A percentile compares a stretch with the other conserved stretches of the same genome.
Evolutionary conservation across 2,329 filamentous ascomycete species (phyloP).

Genomic region (Microdochium nivale): DNA sequence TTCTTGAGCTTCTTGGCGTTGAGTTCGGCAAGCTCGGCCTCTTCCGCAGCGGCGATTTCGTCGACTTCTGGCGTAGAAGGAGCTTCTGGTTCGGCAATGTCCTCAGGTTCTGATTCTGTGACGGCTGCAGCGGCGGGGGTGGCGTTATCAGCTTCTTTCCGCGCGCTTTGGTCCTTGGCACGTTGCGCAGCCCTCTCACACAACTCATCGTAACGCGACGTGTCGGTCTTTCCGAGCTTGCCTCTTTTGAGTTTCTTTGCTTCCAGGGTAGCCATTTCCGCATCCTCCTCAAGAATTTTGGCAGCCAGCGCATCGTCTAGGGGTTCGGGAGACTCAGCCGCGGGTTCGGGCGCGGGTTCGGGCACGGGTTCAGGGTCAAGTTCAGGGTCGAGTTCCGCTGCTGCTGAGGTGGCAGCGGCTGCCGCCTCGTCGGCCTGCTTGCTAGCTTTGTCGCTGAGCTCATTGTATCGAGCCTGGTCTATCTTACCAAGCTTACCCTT

Average conservation of each 20-base stretch:
- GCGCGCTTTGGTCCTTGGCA: conserved; percentile 7
- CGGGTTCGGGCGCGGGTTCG: conserved; percentile 10
- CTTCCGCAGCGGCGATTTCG: neutral
- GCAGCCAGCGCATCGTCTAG: conserved; percentile 6
- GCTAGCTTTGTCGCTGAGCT: conserved; percentile 4
- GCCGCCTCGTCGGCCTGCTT: conserved; percentile 7
- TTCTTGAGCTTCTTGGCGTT: conserved; percentile 24
- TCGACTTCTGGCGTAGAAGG: conserved; percentile 1
- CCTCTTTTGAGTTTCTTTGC: conserved; percentile 25
- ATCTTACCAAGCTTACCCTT: neutral
- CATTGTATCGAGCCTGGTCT: neutral
- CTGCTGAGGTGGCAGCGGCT: conserved; percentile 2
- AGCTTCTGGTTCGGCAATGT: neutral
- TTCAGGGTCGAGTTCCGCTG: too few relatives aligned
- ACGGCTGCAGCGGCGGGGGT: conserved; percentile 4
- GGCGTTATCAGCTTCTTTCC: conserved; percentile 1
- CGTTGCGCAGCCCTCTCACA: conserved; percentile 8
- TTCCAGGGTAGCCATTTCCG: conserved; percentile 13
- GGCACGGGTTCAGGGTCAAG: neutral
- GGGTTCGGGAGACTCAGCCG: conserved; percentile 1
- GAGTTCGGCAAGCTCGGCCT: conserved; percentile 3
- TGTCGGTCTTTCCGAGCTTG: conserved; percentile 27
- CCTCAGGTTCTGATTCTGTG: conserved; percentile 4
- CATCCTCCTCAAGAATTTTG: conserved; percentile 11
- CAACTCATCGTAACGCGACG: conserved; percentile 12